Conservation (phyloP, 306 rosid species). For the Lablab purpureus region DNA sequence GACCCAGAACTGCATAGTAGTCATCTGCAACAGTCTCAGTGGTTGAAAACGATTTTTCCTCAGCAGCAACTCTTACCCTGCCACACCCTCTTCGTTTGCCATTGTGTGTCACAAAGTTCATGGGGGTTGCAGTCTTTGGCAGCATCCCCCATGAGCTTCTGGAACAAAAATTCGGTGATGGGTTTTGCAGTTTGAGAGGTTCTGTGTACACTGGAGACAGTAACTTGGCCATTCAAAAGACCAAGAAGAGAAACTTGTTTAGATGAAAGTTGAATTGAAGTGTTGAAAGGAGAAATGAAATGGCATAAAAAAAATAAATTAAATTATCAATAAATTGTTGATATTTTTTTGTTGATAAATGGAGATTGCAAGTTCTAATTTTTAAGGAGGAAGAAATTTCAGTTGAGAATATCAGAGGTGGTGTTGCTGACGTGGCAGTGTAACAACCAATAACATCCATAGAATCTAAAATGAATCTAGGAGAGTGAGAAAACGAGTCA, state of each 20-base stretch:
- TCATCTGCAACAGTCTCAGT: conserved; percentile 72
- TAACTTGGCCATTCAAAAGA: conserved; percentile 68
- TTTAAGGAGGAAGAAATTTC: conserved; percentile 67
- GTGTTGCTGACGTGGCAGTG: conserved; percentile 71
- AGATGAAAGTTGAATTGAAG: neutral
- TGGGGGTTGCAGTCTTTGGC: conserved; percentile 45
- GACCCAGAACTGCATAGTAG: conserved; percentile 87
- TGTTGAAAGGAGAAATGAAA: neutral
- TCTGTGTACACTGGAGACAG: conserved; percentile 74
- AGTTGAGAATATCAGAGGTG: conserved; percentile 40
- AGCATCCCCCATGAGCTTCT: conserved; percentile 58
- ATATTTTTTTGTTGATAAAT: conserved; percentile 45
- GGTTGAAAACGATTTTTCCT: conserved; percentile 55
- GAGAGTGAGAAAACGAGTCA: conserved; percentile 28
- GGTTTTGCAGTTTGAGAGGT: conserved; percentile 64
- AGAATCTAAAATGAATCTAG: conserved; percentile 55
- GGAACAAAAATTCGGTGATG: conserved; percentile 52
- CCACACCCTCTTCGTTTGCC: conserved; percentile 56
- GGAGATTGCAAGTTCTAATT: conserved; percentile 33
- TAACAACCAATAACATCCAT: conserved; percentile 52
- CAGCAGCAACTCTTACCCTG: conserved; percentile 69
- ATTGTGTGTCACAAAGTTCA: conserved; percentile 47
- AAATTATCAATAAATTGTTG: neutral
- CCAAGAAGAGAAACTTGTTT: neutral
- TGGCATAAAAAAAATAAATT: neutral